Base-by-base conservation (phyloP, 306 rosid species). In the Cercis canadensis region DNA sequence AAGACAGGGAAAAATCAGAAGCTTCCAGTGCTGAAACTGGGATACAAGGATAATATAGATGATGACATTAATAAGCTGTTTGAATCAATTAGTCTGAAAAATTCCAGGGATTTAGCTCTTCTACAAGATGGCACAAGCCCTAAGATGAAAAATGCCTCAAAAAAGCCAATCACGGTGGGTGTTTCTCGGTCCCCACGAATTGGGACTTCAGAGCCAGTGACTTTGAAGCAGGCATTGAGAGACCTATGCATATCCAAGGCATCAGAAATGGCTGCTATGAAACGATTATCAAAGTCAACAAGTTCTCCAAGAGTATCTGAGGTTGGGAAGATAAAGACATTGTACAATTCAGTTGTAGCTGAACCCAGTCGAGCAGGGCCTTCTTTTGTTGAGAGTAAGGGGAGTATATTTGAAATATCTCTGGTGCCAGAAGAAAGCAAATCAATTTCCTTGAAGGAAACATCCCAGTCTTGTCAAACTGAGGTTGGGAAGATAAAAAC, bases 261-360 rank as follows among this genome's bases (percentile, higher is more conserved):
- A 41, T 90, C 99, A 5, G 97, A 94, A 87, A 82, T 90, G 95
- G 99, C 99, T 59, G 96, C 97, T 36, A 87, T 83, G 89, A 89
- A 78, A 65, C 86, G 99, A 36, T 82, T 92, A 65, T 87, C 99
- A 16, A 90, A 94, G 79, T 82, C 87, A 40, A 75, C 92, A 14
- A 70, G 82, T 76, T 82, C 95, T 75, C 78, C 96, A 45, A 83
- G 95, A 77, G 49, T 74, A 75, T 89, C 99, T 0, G 96, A 94
- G 83, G 97, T 85, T n/a, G 91, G 91, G 33, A 83, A 86, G 75
- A 86, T 86, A 74, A 86, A 81, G 82, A 86, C 88, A 52, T 76
- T 86, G 74, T 86, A 86, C 67, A 73, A 86, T 66, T 49, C 83
- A 11, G 91, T 86, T 70, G 82, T 86, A 24, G 84, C 76, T 57